Evolutionary conservation across 73 alveolate genomes (phyloP).

Genomic region (Paramecium bursaria): DNA sequence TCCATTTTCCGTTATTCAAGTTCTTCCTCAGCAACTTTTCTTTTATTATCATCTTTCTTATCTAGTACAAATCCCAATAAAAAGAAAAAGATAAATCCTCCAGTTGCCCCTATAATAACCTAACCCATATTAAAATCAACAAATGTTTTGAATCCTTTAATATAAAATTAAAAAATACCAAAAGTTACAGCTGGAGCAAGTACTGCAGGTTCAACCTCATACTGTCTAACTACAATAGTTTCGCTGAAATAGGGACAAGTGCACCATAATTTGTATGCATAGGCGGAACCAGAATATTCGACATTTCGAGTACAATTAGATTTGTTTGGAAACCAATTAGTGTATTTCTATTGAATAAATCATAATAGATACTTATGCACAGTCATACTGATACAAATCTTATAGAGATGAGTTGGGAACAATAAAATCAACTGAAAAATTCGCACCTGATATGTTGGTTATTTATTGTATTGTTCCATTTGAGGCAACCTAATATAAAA

Average conservation of each 20-base stretch:
- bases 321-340: neutral
- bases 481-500: neutral
- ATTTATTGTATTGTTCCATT: neutral
- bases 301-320: slow-evolving; percentile 24
- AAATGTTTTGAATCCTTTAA: neutral
- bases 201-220: too few species aligned
- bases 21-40: slow-evolving; percentile 2
- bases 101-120: neutral
- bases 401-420: slow-evolving; percentile 9
- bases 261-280: slow-evolving; percentile 10
- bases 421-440: neutral
- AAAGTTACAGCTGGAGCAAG: too few species aligned
- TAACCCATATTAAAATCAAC: neutral
- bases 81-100: neutral
- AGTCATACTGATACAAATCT: neutral
- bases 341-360: neutral
- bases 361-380: neutral
- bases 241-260: neutral
- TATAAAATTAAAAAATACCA: neutral
- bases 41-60: neutral
- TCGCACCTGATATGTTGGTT: neutral
- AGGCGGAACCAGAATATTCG: neutral
- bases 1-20: slow-evolving; percentile 2
- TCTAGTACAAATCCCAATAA: neutral
- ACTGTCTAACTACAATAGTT: too few species aligned